A percentile compares a stretch with the other conserved stretches of the same genome.
Conservation (phyloP, 2,329 filamentous ascomycete species). For the Aspergillus ibericus region DNA sequence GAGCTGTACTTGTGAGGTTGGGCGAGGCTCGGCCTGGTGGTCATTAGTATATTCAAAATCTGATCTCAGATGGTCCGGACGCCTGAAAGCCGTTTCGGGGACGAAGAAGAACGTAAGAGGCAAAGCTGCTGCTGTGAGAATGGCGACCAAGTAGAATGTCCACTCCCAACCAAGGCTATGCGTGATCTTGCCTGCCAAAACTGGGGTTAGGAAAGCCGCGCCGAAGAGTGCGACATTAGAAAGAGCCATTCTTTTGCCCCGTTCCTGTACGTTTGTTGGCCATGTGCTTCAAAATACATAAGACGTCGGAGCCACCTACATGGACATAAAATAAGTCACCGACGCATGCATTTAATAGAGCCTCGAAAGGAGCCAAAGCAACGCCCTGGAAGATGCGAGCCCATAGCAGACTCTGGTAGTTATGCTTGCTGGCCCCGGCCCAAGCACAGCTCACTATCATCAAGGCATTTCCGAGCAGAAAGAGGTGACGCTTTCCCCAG, state of each 20-base stretch:
- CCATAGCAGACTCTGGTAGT: conserved; percentile 72
- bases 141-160: conserved; percentile 85
- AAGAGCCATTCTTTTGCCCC: conserved; percentile 84
- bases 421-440: conserved; percentile 68
- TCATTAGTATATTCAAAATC: conserved; percentile 55
- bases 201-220: conserved; percentile 75
- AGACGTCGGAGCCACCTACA: conserved; percentile 47
- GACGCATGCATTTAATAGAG: conserved; percentile 81
- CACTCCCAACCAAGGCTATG: conserved; percentile 74
- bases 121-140: conserved; percentile 72
- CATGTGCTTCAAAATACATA: not conserved
- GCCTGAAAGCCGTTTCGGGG: conserved; percentile 78
- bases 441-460: conserved; percentile 74
- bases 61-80: conserved; percentile 67
- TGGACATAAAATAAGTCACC: conserved; percentile 91
- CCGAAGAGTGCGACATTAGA: conserved; percentile 70
- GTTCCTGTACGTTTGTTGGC: conserved; percentile 50
- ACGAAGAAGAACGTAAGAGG: conserved; percentile 74
- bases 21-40: conserved; percentile 13
- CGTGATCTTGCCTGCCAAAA: conserved; percentile 87
- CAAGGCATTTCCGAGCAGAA: conserved; percentile 73
- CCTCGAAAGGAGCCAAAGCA: conserved; percentile 84
- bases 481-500: conserved; percentile 90
- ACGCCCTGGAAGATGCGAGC: conserved; percentile 84
- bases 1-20: conserved; percentile 11